These are phyloP conservation scores for Bjerkandera adusta DNA, from an alignment of 1,284 basidiomycete genomes.

Conservation along the genomic window DNA sequence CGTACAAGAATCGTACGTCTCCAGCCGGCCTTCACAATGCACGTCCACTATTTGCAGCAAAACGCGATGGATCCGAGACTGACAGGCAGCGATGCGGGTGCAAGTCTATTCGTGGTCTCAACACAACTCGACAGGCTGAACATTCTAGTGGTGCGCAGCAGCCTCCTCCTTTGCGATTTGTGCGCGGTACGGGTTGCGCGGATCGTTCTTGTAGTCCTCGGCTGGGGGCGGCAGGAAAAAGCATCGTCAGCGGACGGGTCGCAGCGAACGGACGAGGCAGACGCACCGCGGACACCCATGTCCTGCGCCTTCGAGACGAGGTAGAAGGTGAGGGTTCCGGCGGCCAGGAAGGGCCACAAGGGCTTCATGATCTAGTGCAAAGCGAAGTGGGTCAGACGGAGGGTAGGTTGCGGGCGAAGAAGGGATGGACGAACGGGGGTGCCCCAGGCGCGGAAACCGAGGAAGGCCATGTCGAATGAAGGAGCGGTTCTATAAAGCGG, in stretches of 20 bases:
- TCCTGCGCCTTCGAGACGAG: conserved; percentile 65
- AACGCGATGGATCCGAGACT: too few species aligned
- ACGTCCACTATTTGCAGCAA: too few species aligned
- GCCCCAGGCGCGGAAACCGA: conserved; percentile 77
- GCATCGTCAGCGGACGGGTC: background rate
- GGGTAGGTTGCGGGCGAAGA: conserved; percentile 1
- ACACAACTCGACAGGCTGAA: too few species aligned
- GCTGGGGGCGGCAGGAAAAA: conserved; percentile 48
- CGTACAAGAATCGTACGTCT: too few species aligned
- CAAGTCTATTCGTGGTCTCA: too few species aligned
- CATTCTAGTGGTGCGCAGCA: conserved; percentile 35
- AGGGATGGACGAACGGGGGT: conserved; percentile 54
- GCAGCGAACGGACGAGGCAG: background rate
- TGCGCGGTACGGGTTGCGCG: conserved; percentile 77
- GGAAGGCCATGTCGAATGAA: conserved; percentile 64
- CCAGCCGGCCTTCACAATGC: too few species aligned
- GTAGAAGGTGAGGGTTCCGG: conserved; percentile 62
- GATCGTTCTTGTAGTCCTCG: conserved; percentile 64
- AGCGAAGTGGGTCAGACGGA: background rate
- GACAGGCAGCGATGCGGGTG: too few species aligned
- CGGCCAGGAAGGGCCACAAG: conserved; percentile 74
- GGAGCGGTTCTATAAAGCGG: too few species aligned
- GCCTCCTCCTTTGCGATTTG: conserved; percentile 57
- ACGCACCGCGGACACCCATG: conserved; percentile 66
- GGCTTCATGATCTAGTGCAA: conserved; percentile 58